A percentile compares a stretch with the other conserved stretches of the same genome.
Conservation (phyloP, 192 early-diverging fungal species). For the Coemansia sp. region DNA sequence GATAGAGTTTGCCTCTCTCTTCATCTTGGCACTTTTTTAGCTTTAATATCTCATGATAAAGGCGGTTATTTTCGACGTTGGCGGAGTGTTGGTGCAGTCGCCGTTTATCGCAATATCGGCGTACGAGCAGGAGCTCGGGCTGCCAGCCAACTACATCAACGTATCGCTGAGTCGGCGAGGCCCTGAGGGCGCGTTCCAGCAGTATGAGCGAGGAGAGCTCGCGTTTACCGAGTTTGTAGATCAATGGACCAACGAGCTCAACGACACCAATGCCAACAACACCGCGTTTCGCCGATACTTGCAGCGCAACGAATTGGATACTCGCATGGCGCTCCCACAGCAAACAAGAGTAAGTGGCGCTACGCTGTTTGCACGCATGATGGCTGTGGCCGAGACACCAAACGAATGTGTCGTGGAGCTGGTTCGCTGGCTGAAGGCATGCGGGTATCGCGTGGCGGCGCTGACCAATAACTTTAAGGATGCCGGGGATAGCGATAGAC, state of each 20-base stretch:
- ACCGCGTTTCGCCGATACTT: slow-evolving; percentile 35
- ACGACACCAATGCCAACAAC: slow-evolving; percentile 43
- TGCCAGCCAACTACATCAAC: slow-evolving; percentile 83
- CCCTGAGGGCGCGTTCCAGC: slow-evolving; percentile 57
- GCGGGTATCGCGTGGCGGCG: slow-evolving; percentile 68
- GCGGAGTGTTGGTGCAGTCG: slow-evolving; percentile 77
- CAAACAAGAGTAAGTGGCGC: slow-evolving; percentile 19
- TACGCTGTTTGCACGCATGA: slow-evolving; percentile 38
- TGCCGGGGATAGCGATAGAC: slow-evolving; percentile 13
- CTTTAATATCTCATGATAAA: slow-evolving; percentile 29
- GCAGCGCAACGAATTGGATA: slow-evolving; percentile 24
- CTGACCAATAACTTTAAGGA: slow-evolving; percentile 82
- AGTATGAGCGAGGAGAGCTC: slow-evolving; percentile 53
- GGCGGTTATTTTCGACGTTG: slow-evolving; percentile 85
- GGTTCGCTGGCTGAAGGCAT: slow-evolving; percentile 28
- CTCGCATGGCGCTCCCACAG: slow-evolving; percentile 26
- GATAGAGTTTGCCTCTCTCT: not conserved
- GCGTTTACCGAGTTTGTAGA: slow-evolving; percentile 23
- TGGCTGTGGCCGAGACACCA: slow-evolving; percentile 24
- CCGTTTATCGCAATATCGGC: slow-evolving; percentile 74
- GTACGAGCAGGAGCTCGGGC: slow-evolving; percentile 62
- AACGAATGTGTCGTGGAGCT: slow-evolving; percentile 28
- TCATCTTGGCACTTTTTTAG: not conserved
- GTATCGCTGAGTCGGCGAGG: slow-evolving; percentile 63
- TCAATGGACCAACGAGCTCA: slow-evolving; percentile 40